Evolutionary conservation across 2,329 filamentous ascomycete species (phyloP).

Genomic region (Fusarium neocosmosporiellum): DNA sequence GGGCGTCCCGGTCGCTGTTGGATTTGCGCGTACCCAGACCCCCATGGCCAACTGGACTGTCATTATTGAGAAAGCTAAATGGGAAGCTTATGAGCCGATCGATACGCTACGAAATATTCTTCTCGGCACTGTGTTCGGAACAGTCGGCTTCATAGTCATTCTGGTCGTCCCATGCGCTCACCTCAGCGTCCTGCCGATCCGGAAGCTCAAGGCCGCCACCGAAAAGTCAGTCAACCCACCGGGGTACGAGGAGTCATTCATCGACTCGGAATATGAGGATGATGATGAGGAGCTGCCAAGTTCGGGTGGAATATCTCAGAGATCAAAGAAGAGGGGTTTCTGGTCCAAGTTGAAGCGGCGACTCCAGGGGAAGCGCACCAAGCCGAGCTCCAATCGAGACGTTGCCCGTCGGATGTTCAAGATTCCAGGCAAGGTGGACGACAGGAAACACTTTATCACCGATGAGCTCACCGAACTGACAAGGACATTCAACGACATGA

Average conservation of each 20-base stretch:
- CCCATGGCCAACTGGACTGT: conserved; percentile 83
- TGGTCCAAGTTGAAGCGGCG: conserved; percentile 52
- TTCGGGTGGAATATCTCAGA: conserved; percentile 56
- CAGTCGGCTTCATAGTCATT: conserved; percentile 77
- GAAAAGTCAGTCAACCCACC: conserved; percentile 77
- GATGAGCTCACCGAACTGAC: conserved; percentile 90
- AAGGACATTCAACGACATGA: conserved; percentile 92
- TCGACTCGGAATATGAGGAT: conserved; percentile 58
- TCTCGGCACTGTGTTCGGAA: conserved; percentile 86
- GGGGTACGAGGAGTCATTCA: conserved; percentile 63
- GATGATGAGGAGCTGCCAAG: conserved; percentile 50
- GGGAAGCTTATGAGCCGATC: conserved; percentile 83
- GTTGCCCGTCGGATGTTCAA: conserved; percentile 72
- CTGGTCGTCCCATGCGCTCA: conserved; percentile 84
- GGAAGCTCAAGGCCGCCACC: conserved; percentile 79
- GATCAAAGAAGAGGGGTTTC: conserved; percentile 58
- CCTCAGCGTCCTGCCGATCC: conserved; percentile 82
- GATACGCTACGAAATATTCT: conserved; percentile 81
- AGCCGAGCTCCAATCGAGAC: conserved; percentile 50
- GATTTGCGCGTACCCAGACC: conserved; percentile 77
- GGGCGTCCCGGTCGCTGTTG: conserved; percentile 77
- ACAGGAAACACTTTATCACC: conserved; percentile 78
- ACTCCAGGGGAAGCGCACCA: conserved; percentile 48
- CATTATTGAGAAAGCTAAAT: conserved; percentile 78
- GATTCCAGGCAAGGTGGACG: conserved; percentile 85